Base-by-base conservation (phyloP, 257 asterid species). In the Anisodus acutangulus region DNA sequence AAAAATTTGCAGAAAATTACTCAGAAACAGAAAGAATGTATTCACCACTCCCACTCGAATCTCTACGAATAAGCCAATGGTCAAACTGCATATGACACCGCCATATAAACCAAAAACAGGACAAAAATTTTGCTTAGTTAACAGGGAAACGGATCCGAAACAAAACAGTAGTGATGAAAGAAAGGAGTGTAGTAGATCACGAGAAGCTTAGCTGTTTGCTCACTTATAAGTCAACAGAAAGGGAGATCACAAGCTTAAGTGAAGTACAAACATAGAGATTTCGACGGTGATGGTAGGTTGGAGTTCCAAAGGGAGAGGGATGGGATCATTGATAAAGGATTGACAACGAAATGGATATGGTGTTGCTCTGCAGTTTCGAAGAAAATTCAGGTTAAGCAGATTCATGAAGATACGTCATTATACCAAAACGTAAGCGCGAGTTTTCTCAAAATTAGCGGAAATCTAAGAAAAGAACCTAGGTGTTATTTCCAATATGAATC, bases 311-410 rank as follows among this genome's bases (percentile, higher is more conserved):
- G 39, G 37, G 12, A 19, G 69, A 9, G 16, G 9, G 6, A 22
- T 39, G 3, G 12, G 10, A 8, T 62, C 69, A 62, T 2, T 70
- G 79, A 17, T 70, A 41, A 43, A 43, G n/a, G 51, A 41, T 41
- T 70, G 55, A 19, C 79, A 41, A 41, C 35, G 19, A n/a, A 70
- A 70, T 15, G 26, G 78, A 68, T 39, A 68, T 68, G 72, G 71
- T 26, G 58, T 72, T 47, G 41, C 41, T 47, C 11, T 2, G 35
- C 80, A 72, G 41, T n/a, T 72, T 11, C 35, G 4, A 11, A 19
- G 41, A 72, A 72, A 72, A 8, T 13, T 41, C 35, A 17, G 37
- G 79, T 71, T 43, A 71, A 71, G 43, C 37, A 10, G 9, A 72
- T 71, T 71, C 35, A 71, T 2, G 58, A 45, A 17, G 58, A 39